Evolutionary conservation across 257 asterid species (phyloP).

Genomic region (Cinchona pubescens): DNA sequence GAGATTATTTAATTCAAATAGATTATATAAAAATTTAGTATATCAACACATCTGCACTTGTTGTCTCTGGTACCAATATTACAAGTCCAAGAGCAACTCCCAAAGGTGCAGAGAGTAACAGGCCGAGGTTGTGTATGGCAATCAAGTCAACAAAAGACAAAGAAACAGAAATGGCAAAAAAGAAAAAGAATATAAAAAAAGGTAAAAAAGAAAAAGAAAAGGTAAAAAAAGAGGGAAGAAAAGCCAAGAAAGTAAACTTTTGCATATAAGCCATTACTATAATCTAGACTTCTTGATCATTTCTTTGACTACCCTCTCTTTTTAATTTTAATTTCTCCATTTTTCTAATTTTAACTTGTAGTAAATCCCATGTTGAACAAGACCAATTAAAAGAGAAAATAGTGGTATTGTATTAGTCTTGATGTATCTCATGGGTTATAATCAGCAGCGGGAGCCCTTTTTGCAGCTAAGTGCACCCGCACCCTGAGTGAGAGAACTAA

Average conservation of each 20-base stretch:
- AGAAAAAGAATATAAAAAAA: constrained; percentile 6
- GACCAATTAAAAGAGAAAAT: constrained; percentile 24
- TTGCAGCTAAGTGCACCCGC: constrained; percentile 34
- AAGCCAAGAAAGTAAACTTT: constrained; percentile 24
- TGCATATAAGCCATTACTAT: no score
- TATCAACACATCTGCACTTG: constrained; percentile 65
- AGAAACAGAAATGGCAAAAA: background rate
- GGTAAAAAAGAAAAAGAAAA: background rate
- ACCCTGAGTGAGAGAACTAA: constrained; percentile 30
- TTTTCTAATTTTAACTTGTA: background rate
- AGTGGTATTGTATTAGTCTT: background rate
- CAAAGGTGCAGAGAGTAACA: constrained; percentile 30
- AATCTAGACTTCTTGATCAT: constrained; percentile 33
- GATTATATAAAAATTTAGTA: constrained; percentile 10
- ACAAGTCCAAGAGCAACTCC: constrained; percentile 26
- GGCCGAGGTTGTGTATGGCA: constrained; percentile 63
- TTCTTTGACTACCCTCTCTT: constrained; percentile 26
- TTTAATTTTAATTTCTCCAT: background rate
- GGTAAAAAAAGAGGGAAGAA: background rate
- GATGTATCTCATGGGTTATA: background rate
- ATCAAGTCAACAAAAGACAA: constrained; percentile 26
- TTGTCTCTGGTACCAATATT: constrained; percentile 37
- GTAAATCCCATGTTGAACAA: constrained; percentile 20
- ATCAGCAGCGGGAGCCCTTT: constrained; percentile 40
- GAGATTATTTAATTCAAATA: constrained; percentile 5